A percentile compares a stretch with the other conserved stretches of the same genome.
Evolutionary conservation across 164 flowering plant genomes (phyloP).

Genomic region (Annona squamosa): DNA sequence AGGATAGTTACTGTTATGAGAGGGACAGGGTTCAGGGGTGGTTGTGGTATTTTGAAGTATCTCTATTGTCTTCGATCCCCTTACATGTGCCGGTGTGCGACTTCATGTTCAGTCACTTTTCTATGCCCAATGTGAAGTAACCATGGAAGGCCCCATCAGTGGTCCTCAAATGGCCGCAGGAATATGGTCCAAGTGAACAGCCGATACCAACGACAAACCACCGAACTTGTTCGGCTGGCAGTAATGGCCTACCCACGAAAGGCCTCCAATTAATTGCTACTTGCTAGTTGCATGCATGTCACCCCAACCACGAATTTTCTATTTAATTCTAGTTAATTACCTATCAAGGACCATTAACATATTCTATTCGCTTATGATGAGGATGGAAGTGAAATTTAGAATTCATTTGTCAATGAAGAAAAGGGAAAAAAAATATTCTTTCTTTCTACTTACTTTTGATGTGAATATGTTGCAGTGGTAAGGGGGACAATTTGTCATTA

Average conservation of each 20-base stretch:
- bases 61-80: background rate
- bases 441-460: too few species aligned
- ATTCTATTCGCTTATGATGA: too few species aligned
- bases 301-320: too few species aligned
- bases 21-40: too few species aligned
- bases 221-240: background rate
- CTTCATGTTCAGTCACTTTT: constrained; percentile 6
- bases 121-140: constrained; percentile 1
- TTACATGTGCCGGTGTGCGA: background rate
- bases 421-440: too few species aligned
- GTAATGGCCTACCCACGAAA: background rate
- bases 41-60: too few species aligned
- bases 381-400: too few species aligned
- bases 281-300: background rate
- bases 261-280: background rate
- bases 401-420: too few species aligned
- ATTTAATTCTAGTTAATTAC: too few species aligned
- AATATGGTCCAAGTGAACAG: constrained; percentile 1
- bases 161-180: background rate
- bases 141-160: background rate
- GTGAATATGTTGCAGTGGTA: too few species aligned
- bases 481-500: too few species aligned
- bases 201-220: background rate
- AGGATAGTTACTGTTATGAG: background rate
- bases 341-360: too few species aligned